Evolutionary conservation across 2,329 filamentous ascomycete species (phyloP), one percentile per base, ranked within the genome.

Genomic region (Pseudogymnoascus sp.): DNA sequence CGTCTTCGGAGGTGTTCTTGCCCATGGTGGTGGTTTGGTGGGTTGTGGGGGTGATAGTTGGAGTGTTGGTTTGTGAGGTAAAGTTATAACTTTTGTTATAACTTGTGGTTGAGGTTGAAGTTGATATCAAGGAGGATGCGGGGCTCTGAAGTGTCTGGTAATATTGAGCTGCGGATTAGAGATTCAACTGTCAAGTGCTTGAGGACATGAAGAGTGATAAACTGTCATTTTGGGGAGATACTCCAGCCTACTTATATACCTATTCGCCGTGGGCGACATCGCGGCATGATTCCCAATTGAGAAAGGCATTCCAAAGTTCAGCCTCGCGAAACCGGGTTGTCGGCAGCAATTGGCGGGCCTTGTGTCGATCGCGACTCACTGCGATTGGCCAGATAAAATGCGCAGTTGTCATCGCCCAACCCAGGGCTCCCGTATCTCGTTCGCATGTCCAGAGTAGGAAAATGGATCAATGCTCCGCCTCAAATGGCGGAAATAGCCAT

Each of bases 11-110:
- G 22, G 22, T 11, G 22, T 16, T 35, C 31, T 6, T 26, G 16
- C 10, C 14, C 59, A 53, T 31, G 74, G 78, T 71, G 35, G 35
- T 11, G n/a, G 19, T 19, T 19, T 19, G 19, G 19, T 19, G 19
- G 2, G 19, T 19, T 19, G n/a, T 26, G 22, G 19, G 4, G 41
- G 12, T 22, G 16, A 6, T 22, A 2, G 6, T 26, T 28, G n/a
- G 26, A 8, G 6, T 19, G 10, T 4, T 33, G 28, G 26, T 1
- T 33, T 56, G 28, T 7, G 50, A 19, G 28, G 50, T 12, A 33
- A 33, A 33, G 26, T 33, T 56, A 22, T 56, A 56, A 56, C 50
- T 56, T 33, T 33, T 33, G 50, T 56, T 56, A 33, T 56, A 56
- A 33, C 50, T 33, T 56, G 26, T 19, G 28, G 14, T 19, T 50